Evolutionary conservation across 169 alveolate genomes (phyloP), one percentile per base, ranked within the genome.

Genomic region (Plasmodium malariae): DNA sequence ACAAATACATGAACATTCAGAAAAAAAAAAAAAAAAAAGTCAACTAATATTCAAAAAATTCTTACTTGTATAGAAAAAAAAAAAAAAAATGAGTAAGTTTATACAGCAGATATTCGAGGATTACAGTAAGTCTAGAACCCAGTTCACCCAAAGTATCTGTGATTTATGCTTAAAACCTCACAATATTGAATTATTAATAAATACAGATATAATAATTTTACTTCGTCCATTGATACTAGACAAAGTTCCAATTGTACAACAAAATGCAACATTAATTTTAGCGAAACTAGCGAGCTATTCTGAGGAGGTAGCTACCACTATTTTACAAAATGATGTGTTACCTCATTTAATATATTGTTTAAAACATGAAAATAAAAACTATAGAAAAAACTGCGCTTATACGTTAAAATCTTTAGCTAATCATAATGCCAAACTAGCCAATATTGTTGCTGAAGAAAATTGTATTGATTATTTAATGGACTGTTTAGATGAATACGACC

Each of bases 321-420:
- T 80, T 65, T 36, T 80, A 11, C 72, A 80, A n/a, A 80, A 80
- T 51, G 90, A 80, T 80, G 63, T 80, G 3, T 63, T 80, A 34
- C 90, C 90, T 17, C 90, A 80, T 51, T 55, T 80, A 80, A 69
- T 80, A 21, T 80, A 80, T 40, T 80, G 90, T 51, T 63, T 80
- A 80, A 80, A 80, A 63, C 90, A 80, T 80, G 90, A 80, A 51
- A 80, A 80, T 80, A 80, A 80, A 49, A 80, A 80, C 26, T 80
- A 80, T 28, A 28, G 90, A 43, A 80, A 80, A 54, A 80, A 80
- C 51, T 65, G 90, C 12, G 90, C 90, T 2, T 49, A 80, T 24
- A 80, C 90, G 2, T 30, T 80, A 26, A 48, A 51, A 48, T 80
- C 83, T 34, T 57, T 80, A 67, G 90, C 90, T 65, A 65, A 60